Evolutionary conservation across 1,284 basidiomycete species (phyloP).

Genomic region (Pseudozyma hubeiensis): DNA sequence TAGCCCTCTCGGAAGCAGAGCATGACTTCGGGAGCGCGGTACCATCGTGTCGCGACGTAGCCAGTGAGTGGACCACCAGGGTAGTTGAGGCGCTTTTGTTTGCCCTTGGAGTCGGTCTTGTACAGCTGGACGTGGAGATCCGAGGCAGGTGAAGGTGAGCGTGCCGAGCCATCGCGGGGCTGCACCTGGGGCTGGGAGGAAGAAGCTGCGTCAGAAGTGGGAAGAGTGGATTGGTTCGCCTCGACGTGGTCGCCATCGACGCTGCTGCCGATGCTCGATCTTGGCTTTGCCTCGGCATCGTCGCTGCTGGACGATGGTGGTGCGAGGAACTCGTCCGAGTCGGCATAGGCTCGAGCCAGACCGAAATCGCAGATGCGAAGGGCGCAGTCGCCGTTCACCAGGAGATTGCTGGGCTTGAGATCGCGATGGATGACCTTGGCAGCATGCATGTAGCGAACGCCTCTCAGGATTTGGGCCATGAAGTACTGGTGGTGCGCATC

Average conservation of each 20-base stretch:
- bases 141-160: conserved; percentile 30
- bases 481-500: conserved; percentile 67
- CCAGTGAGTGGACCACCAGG: conserved; percentile 67
- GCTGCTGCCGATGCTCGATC: conserved; percentile 26
- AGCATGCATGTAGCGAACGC: conserved; percentile 64
- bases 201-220: conserved; percentile 2
- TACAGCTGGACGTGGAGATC: conserved; percentile 48
- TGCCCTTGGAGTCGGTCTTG: conserved; percentile 50
- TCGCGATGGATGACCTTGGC: conserved; percentile 67
- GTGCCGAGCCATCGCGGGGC: conserved; percentile 19
- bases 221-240: not conserved
- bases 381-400: conserved; percentile 67
- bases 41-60: conserved; percentile 68
- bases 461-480: conserved; percentile 65
- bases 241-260: conserved; percentile 15
- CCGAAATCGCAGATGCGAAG: conserved; percentile 67
- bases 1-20: conserved; percentile 67
- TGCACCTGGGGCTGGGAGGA: conserved; percentile 5
- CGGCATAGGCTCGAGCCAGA: conserved; percentile 60
- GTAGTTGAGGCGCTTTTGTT: conserved; percentile 57
- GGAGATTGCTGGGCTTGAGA: conserved; percentile 67
- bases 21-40: conserved; percentile 68
- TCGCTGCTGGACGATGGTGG: conserved; percentile 22
- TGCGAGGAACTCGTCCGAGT: conserved; percentile 27
- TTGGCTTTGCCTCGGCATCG: conserved; percentile 15